phyloP scores from a whole-genome alignment of 768 basidiomycete species.

The Xerocomellus chrysenteron region DNA sequence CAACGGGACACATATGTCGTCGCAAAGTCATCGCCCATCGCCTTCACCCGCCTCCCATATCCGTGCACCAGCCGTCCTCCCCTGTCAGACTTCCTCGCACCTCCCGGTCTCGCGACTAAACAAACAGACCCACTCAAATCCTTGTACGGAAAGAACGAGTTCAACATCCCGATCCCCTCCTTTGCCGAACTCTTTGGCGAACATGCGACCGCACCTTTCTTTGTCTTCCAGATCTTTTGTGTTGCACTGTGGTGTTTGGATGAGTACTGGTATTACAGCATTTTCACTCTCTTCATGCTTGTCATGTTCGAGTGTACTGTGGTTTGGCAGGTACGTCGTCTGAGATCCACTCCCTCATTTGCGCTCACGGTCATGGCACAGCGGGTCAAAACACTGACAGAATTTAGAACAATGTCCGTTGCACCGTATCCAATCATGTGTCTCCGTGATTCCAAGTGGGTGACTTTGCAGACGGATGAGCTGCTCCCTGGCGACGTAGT shows the following conservation, averaged over 20 bases:
- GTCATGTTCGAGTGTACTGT: constrained; percentile 98
- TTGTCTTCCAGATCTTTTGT: constrained; percentile 98
- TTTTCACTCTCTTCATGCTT: constrained; percentile 99
- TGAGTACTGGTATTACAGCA: constrained; percentile 98
- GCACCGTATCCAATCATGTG: constrained; percentile 85
- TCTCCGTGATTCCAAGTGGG: constrained; percentile 80
- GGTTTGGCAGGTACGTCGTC: constrained; percentile 83
- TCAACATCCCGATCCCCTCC: constrained; percentile 95
- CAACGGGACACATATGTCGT: constrained; percentile 92
- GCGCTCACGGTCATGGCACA: constrained; percentile 31
- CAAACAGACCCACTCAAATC: constrained; percentile 52
- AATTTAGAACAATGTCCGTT: constrained; percentile 97
- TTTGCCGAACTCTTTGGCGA: constrained; percentile 91
- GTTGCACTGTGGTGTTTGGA: constrained; percentile 97
- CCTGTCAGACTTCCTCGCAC: constrained; percentile 61
- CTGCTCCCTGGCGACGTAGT: constrained; percentile 92
- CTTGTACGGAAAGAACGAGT: constrained; percentile 91
- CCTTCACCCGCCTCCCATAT: constrained; percentile 84
- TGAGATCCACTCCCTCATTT: background rate
- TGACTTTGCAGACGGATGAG: constrained; percentile 75
- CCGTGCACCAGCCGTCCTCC: constrained; percentile 73
- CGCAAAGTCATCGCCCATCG: constrained; percentile 50
- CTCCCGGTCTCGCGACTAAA: constrained; percentile 51
- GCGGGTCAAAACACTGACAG: constrained; percentile 90
- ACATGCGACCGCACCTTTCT: constrained; percentile 98